Evolutionary conservation across 345 rosid species (phyloP), one percentile per base, ranked within the genome.

Genomic region (Eucalyptus pauciflora): DNA sequence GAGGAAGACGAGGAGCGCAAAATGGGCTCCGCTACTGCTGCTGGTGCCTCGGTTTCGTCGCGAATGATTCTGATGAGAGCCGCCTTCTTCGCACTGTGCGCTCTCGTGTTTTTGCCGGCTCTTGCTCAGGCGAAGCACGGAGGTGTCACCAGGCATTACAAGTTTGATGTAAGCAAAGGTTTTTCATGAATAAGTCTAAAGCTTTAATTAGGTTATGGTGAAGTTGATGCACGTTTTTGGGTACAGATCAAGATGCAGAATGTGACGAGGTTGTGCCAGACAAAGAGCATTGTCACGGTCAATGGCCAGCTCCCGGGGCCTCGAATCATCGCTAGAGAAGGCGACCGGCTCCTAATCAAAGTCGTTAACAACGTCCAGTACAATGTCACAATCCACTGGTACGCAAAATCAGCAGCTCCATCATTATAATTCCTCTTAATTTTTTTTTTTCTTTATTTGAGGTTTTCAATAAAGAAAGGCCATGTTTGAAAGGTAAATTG

Each of bases 271-370:
- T 90, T 96, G 91, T 96, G 97, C 90, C 95, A 92, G 91, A 93
- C 95, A 22, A 96, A 95, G 95, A 94, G 94, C 90, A 92, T 94
- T 86, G 94, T 96, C 56, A 94, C 99, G 5, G 98, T 96, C 25
- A 96, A 96, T 69, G 97, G 96, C 43, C 91, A 93, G 88, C 90
- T 94, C 51, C 96, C 98, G 13, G 96, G 98, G 69, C 97, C 99
- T 64, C 91, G 91, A 87, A 91, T 96, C 88, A 85, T 94, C 17
- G 96, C 96, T 2, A 94, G 98, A 86, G 96, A 96, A 95, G 98
- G 97, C 5, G 98, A 96, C 88, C 92, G 91, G 79, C 90, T 96
- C 18, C 86, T 94, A 20, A 94, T 96, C 88, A 96, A 95, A 89
- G 96, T 96, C 51, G 93, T 91, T 64, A 96, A 96, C 90, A 94